Base-by-base conservation (phyloP, 2,329 filamentous ascomycete genomes). In the Botrytis fragariae region DNA sequence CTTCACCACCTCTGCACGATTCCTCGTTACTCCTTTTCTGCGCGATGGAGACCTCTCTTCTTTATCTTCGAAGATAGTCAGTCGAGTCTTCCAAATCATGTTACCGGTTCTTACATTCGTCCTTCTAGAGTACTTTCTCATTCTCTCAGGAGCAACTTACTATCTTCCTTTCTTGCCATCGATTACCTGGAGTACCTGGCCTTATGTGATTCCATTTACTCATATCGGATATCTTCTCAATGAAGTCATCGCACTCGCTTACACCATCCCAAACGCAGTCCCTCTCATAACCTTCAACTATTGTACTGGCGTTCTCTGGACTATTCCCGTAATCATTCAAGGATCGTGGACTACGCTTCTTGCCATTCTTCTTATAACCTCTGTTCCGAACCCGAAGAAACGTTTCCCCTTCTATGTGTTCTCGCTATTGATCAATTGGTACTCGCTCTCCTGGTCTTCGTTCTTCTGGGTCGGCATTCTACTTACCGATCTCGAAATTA, bases 251-350 rank as follows among this genome's bases (percentile, higher is more conserved):
- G 83, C 86, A 75, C 79, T 86, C 16, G 79, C 81, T 5, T 86
- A 84, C 70, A 78, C 86, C 16, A 82, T 85, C n/a, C 85, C 85
- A 10, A 86, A 86, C 67, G 84, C 83, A 3, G 83, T 83, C 12
- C 85, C 85, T 0, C 82, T 84, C 69, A 83, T 86, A 65, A 85
- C 83, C 14, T 83, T 82, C 77, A 83, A 86, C 75, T 86, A 84
- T 78, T 86, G 85, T 74, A 85, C 84, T 0, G 84, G 84, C 77
- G 84, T 86, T 8, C 80, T 86, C 2, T 86, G 85, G 85, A 86
- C 84, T 5, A 85, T 86, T 45, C 84, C 85, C 0, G 84, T 86
- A 0, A 84, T 85, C 75, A 80, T 86, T 1, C 85, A 86, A 76
- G 84, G 83, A 54, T 81, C 84, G 3, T 86, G 84, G 82, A 79